phyloP scores from a whole-genome alignment of 352 stramenopile species.

The Globisporangium spinosum region DNA sequence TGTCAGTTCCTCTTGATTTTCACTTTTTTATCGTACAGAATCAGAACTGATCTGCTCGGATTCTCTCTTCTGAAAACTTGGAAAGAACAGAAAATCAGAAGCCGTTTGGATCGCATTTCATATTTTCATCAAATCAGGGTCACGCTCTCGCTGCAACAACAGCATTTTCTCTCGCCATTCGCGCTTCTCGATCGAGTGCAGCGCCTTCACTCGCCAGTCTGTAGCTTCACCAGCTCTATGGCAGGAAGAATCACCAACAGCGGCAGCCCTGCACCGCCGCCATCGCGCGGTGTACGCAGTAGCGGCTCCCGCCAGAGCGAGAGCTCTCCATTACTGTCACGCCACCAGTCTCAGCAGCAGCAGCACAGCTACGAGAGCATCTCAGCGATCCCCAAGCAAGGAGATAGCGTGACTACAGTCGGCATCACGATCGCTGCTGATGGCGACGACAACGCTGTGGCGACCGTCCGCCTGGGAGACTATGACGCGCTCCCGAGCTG shows the following conservation, averaged over 20 bases:
- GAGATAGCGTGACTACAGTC: background rate
- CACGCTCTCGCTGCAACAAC: background rate
- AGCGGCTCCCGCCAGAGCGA: background rate
- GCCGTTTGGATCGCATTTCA: too few species aligned
- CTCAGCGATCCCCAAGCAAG: background rate
- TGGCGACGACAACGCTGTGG: background rate
- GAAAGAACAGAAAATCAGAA: too few species aligned
- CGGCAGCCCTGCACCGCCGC: too few species aligned
- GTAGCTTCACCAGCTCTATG: background rate
- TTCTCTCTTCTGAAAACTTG: too few species aligned
- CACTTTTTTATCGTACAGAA: too few species aligned
- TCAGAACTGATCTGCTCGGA: too few species aligned
- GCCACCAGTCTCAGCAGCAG: background rate
- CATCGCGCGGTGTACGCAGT: background rate
- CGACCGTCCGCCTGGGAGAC: background rate
- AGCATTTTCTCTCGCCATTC: background rate
- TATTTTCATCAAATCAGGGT: too few species aligned
- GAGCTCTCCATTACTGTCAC: conserved; percentile 10
- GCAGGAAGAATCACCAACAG: background rate
- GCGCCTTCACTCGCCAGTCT: background rate
- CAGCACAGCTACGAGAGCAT: conserved; percentile 8
- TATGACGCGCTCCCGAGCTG: conserved; percentile 39
- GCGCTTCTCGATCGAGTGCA: background rate
- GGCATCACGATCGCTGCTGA: background rate
- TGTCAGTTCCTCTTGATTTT: too few species aligned